Conservation (phyloP, 495 filamentous ascomycete genomes). For the Tuber umbilicatum region DNA sequence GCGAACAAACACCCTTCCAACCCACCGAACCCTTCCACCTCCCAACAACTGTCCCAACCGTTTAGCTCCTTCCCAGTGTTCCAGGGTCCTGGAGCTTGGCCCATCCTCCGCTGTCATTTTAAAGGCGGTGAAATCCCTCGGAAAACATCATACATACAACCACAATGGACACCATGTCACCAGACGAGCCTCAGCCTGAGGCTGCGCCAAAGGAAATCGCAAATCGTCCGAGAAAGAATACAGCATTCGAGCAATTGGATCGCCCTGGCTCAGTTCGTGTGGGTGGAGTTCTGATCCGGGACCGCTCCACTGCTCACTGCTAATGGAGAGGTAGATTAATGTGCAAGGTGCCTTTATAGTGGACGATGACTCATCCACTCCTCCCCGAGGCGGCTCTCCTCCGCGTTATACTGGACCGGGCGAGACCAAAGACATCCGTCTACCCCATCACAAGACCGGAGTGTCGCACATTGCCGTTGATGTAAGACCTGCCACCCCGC, state of each 20-base stretch:
- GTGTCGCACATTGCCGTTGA: slow-evolving; percentile 96
- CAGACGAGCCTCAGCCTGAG: neutral
- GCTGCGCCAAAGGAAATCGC: neutral
- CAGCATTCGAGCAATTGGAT: slow-evolving; percentile 33
- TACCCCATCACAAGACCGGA: slow-evolving; percentile 85
- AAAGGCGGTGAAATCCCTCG: neutral
- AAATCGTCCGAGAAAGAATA: slow-evolving; percentile 30
- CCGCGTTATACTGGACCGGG: slow-evolving; percentile 52
- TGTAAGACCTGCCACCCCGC: slow-evolving; percentile 51
- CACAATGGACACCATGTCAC: neutral
- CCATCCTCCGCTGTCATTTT: neutral
- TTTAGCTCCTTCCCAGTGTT: neutral
- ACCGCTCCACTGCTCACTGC: neutral
- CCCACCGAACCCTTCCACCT: neutral
- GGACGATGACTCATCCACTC: slow-evolving; percentile 58
- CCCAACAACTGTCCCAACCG: neutral
- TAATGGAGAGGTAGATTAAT: slow-evolving; percentile 60
- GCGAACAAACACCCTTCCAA: neutral
- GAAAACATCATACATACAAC: neutral
- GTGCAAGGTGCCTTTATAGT: slow-evolving; percentile 94
- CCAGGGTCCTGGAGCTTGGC: neutral
- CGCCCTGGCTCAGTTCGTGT: slow-evolving; percentile 37
- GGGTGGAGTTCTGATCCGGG: neutral
- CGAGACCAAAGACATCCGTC: slow-evolving; percentile 83
- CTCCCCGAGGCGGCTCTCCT: slow-evolving; percentile 48